Evolutionary conservation across 1,284 basidiomycete species (phyloP).

Genomic region (Papiliotrema nemorosa): DNA sequence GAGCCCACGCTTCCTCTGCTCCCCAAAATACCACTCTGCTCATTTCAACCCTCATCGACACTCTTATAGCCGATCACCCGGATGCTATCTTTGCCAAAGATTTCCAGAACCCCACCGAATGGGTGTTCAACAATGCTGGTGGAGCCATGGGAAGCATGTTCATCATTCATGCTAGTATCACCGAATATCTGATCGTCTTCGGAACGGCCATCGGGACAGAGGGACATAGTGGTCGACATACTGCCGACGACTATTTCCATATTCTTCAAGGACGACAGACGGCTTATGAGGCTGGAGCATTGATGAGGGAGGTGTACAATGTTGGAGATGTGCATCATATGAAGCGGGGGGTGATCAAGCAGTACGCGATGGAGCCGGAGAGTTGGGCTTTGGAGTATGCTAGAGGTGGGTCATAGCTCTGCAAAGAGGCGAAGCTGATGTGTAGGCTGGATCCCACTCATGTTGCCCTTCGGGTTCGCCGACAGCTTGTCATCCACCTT

Average conservation of each 20-base stretch:
- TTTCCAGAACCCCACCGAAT: constrained; percentile 60
- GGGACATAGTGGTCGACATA: constrained; percentile 90
- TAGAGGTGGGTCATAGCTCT: constrained; percentile 58
- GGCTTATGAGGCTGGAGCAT: constrained; percentile 75
- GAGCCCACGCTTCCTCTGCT: constrained; percentile 10
- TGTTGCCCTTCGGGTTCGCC: constrained; percentile 88
- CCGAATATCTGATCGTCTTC: constrained; percentile 79
- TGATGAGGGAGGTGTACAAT: constrained; percentile 78
- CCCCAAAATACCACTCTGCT: constrained; percentile 60
- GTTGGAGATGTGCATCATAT: constrained; percentile 82
- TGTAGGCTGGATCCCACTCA: constrained; percentile 81
- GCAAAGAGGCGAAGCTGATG: background rate
- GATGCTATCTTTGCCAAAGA: constrained; percentile 62
- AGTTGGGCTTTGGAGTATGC: constrained; percentile 96
- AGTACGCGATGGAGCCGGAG: constrained; percentile 95
- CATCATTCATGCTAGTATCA: constrained; percentile 89
- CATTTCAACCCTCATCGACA: constrained; percentile 60
- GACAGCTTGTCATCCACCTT: constrained; percentile 85
- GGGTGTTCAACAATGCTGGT: constrained; percentile 97
- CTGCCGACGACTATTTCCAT: constrained; percentile 91
- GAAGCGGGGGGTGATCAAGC: constrained; percentile 77
- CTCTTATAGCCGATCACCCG: constrained; percentile 67
- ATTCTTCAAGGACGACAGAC: constrained; percentile 90
- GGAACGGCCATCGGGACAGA: constrained; percentile 95
- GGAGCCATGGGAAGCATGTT: constrained; percentile 98